These are phyloP conservation scores for Pseudohalonectria lignicola DNA, from an alignment of 2,329 filamentous ascomycete species.

Conservation along the genomic window DNA sequence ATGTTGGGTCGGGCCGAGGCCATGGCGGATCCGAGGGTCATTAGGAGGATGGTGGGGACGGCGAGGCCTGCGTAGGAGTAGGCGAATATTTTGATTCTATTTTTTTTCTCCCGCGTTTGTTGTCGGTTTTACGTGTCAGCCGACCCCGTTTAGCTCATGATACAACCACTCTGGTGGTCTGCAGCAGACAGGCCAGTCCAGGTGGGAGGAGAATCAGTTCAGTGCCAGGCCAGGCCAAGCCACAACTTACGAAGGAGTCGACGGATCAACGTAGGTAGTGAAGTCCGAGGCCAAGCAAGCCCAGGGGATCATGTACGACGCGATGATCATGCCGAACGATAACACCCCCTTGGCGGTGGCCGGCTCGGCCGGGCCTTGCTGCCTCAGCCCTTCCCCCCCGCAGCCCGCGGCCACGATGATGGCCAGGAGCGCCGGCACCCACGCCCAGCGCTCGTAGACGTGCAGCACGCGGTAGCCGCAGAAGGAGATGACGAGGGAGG, in stretches of 20 bases:
- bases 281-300: conserved; percentile 48
- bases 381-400: conserved; percentile 6
- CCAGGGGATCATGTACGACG: conserved; percentile 54
- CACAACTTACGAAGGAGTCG: conserved; percentile 11
- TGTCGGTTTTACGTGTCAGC: no score
- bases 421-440: conserved; percentile 9
- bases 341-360: conserved; percentile 34
- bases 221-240: neutral
- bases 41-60: conserved; percentile 44
- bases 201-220: neutral
- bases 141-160: no score
- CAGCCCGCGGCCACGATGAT: conserved; percentile 8
- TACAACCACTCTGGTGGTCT: no score
- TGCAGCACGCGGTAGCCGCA: conserved; percentile 10
- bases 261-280: conserved; percentile 47
- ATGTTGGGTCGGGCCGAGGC: conserved; percentile 45
- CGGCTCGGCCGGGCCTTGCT: conserved; percentile 18
- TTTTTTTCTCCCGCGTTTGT: neutral
- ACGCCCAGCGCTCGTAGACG: conserved; percentile 10
- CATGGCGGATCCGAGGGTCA: conserved; percentile 55
- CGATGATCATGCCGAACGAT: conserved; percentile 49
- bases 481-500: conserved; percentile 10
- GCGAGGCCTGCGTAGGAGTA: conserved; percentile 47
- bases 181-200: no score
- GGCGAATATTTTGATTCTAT: conserved; percentile 26